A percentile compares a stretch with the other conserved stretches of the same genome.
Evolutionary conservation across 2,329 filamentous ascomycete genomes (phyloP).

Genomic region (Didymellaceae sp.): DNA sequence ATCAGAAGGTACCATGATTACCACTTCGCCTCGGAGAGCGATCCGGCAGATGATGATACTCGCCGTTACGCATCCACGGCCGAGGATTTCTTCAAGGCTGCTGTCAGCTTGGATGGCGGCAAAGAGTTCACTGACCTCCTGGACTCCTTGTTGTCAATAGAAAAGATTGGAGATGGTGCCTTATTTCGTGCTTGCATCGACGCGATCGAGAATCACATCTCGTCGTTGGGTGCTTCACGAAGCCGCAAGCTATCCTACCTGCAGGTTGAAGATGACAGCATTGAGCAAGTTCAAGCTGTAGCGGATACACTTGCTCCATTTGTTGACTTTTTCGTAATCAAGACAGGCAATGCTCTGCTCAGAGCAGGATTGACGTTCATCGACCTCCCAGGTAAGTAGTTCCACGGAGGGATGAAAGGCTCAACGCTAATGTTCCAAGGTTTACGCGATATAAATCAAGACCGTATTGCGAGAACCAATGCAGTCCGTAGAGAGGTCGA

Average conservation of each 20-base stretch:
- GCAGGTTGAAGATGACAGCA: constrained; percentile 1
- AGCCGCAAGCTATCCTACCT: not conserved
- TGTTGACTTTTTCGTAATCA: constrained; percentile 13
- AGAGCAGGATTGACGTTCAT: constrained; percentile 12
- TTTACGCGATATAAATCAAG: constrained; percentile 12
- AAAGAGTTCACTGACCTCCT: not conserved
- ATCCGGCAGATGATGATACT: constrained; percentile 6
- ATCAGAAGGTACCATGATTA: constrained; percentile 8
- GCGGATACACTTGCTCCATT: constrained; percentile 8
- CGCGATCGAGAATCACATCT: constrained; percentile 10
- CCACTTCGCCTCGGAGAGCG: not conserved
- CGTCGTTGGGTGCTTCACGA: not conserved
- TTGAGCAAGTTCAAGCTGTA: constrained; percentile 1
- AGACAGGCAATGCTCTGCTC: constrained; percentile 5
- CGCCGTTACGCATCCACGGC: constrained; percentile 6
- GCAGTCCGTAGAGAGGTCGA: constrained; percentile 10
- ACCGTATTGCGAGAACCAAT: constrained; percentile 10
- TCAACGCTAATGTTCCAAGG: not conserved
- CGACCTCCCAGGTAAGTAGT: constrained; percentile 5
- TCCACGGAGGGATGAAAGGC: too few species aligned
- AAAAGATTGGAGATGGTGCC: not conserved
- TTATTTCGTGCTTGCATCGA: constrained; percentile 1
- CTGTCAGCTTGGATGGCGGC: not conserved
- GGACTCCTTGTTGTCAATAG: not conserved
- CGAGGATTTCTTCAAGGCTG: constrained; percentile 11